A percentile compares a stretch with the other conserved stretches of the same genome.
Evolutionary conservation across 345 rosid species (phyloP).

Genomic region (Moricandia arvensis): DNA sequence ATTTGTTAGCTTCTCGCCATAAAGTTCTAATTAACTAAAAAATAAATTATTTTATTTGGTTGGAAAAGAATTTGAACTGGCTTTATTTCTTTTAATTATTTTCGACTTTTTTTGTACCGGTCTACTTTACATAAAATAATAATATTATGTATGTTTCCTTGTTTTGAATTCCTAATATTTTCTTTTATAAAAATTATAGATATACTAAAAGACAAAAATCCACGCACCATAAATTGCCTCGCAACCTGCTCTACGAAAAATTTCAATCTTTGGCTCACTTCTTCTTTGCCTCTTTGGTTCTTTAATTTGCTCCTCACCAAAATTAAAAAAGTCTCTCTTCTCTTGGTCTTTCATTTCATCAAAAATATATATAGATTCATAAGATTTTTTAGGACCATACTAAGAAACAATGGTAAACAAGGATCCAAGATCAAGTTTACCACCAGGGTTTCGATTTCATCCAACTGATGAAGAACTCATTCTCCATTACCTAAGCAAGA

Average conservation of each 20-base stretch:
- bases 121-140: slow-evolving; percentile 24
- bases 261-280: slow-evolving; percentile 51
- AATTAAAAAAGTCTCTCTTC: not conserved
- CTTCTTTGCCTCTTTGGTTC: not conserved
- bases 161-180: slow-evolving; percentile 38
- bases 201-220: slow-evolving; percentile 57
- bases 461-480: slow-evolving; percentile 98
- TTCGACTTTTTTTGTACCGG: too few relatives aligned
- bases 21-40: slow-evolving; percentile 1
- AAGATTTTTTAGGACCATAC: not conserved
- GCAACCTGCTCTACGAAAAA: slow-evolving; percentile 54
- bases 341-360: too few relatives aligned
- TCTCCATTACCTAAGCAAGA: slow-evolving; percentile 82
- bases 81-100: not conserved
- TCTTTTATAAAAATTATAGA: not conserved
- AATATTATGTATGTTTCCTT: slow-evolving; percentile 4
- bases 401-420: slow-evolving; percentile 43
- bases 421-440: slow-evolving; percentile 69
- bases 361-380: not conserved
- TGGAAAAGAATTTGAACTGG: slow-evolving; percentile 9
- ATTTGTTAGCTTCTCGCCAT: slow-evolving; percentile 15
- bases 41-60: not conserved
- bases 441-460: slow-evolving; percentile 97
- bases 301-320: not conserved
- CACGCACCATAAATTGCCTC: slow-evolving; percentile 58